A percentile compares a stretch with the other conserved stretches of the same genome.
These are phyloP conservation scores for Lentinula raphanica DNA, from an alignment of 768 basidiomycete species.

Conservation along the genomic window DNA sequence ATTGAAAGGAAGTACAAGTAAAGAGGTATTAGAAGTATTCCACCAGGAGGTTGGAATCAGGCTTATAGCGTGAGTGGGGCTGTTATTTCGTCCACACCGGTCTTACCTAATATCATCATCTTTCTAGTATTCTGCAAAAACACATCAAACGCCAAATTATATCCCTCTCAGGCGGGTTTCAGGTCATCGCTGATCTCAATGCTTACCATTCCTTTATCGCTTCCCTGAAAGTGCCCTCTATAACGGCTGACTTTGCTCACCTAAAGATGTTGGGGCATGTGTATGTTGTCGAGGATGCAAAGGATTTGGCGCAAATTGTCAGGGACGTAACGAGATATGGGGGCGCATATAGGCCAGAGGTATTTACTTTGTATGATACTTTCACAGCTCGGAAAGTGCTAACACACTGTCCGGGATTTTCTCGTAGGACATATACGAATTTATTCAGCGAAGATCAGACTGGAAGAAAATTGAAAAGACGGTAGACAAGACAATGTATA, in stretches of 20 bases:
- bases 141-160: slow-evolving; percentile 98
- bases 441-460: slow-evolving; percentile 89
- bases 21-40: slow-evolving; percentile 96
- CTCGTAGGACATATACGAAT: slow-evolving; percentile 84
- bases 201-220: slow-evolving; percentile 87
- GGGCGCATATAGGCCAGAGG: slow-evolving; percentile 91
- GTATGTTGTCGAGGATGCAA: slow-evolving; percentile 92
- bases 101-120: background rate
- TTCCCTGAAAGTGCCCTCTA: slow-evolving; percentile 77
- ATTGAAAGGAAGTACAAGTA: slow-evolving; percentile 88
- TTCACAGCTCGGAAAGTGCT: background rate
- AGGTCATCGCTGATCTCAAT: slow-evolving; percentile 94
- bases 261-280: slow-evolving; percentile 98
- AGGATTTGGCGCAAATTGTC: slow-evolving; percentile 94
- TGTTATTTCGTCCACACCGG: background rate
- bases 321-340: slow-evolving; percentile 94
- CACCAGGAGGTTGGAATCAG: slow-evolving; percentile 96
- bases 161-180: slow-evolving; percentile 89
- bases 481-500: slow-evolving; percentile 94
- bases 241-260: slow-evolving; percentile 86
- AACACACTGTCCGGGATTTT: background rate
- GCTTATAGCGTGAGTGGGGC: slow-evolving; percentile 60
- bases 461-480: slow-evolving; percentile 99
- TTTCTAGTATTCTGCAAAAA: slow-evolving; percentile 80
- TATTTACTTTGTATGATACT: slow-evolving; percentile 24